Base-by-base conservation (phyloP, 371 early-diverging fungal species). In the Zychaea mexicana region DNA sequence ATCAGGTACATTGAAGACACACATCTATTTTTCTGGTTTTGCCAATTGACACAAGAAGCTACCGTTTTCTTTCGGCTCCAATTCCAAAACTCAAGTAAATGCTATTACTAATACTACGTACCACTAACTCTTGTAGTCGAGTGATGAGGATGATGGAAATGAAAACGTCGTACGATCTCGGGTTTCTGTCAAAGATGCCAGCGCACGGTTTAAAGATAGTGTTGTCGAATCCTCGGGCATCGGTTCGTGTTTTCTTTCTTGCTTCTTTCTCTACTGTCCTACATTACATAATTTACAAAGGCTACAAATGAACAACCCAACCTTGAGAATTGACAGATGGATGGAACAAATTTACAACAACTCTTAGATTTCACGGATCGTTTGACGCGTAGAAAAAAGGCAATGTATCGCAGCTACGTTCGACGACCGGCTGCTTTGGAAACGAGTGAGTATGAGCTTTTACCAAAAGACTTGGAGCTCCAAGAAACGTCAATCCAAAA, bases 401-500 rank as follows among this genome's bases (percentile, higher is more conserved):
- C 82, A 27, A 86, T 86, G 85, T 87, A 88, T 65, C 86, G 86
- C 57, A 82, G 86, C 2, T 85, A 76, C 67, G 81, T 85, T 52
- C 83, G 78, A 52, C 82, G 83, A 33, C 76, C 82, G n/a, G 78
- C 86, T 27, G 79, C 78, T 52, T 56, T 87, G 57, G 89, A 87
- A 46, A 84, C 85, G 22, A 76, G 69, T 47, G 89, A 87, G 66
- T 89, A 86, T 67, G 89, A 89, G 71, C 73, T 87, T 26, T 52
- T 89, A 58, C 87, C 88, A 3, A 82, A 79, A 63, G 82, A 86
- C 5, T 65, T 81, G 57, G 66, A 70, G 32, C 70, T 90, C 33
- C 77, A 83, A 57, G 96, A 94, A 64, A 92, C 93, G 0, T 77
- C 89, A 38, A 69, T 90, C 31, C 92, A 94, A 68, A 85, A 88